phyloP scores from a whole-genome alignment of 2,329 filamentous ascomycete genomes.

The Pseudocercospora crystallina region DNA sequence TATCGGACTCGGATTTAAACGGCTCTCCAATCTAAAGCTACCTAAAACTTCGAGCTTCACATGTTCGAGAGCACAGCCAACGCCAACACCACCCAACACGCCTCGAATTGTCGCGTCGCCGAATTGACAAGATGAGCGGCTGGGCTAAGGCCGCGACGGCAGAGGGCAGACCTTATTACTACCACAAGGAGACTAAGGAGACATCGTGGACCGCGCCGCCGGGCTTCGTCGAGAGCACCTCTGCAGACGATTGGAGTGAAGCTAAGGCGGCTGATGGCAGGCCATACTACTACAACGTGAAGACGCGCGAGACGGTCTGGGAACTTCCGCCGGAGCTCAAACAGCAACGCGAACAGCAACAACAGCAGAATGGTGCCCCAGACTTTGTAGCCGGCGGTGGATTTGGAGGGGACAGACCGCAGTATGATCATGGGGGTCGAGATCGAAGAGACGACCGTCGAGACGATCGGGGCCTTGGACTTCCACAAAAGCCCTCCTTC shows the following conservation, averaged over 20 bases:
- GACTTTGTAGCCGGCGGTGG: constrained; percentile 61
- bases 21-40: too few relatives aligned
- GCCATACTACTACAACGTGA: constrained; percentile 91
- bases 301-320: constrained; percentile 92
- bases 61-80: not conserved
- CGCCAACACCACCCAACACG: not conserved
- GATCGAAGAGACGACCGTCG: constrained; percentile 34
- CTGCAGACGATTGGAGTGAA: constrained; percentile 74
- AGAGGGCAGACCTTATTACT: constrained; percentile 80
- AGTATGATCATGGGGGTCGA: constrained; percentile 12
- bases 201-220: constrained; percentile 70
- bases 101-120: not conserved
- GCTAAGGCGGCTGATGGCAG: constrained; percentile 82
- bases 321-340: constrained; percentile 65
- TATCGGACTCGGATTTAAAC: too few relatives aligned
- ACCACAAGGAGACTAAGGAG: constrained; percentile 78
- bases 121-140: constrained; percentile 23
- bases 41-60: too few relatives aligned
- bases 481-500: constrained; percentile 41
- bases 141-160: constrained; percentile 31
- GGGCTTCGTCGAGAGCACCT: constrained; percentile 60
- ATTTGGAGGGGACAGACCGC: constrained; percentile 28
- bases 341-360: constrained; percentile 17
- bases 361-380: constrained; percentile 25
- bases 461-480: constrained; percentile 41